phyloP scores from a whole-genome alignment of 176 grass and related monocot genomes.

The Oryza punctata region DNA sequence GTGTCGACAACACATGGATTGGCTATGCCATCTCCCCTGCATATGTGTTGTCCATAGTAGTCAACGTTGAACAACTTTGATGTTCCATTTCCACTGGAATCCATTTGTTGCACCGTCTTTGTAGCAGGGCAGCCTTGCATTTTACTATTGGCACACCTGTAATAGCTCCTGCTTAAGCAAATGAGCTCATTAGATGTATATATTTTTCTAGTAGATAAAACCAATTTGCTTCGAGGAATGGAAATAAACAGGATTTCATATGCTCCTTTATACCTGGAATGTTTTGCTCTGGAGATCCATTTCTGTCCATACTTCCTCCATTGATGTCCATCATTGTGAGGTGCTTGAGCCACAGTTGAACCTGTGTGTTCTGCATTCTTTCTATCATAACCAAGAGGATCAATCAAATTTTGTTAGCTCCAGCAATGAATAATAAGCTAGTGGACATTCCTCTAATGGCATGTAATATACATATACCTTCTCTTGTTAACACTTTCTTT shows the following conservation, averaged over 20 bases:
- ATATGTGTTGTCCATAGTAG: slow-evolving; percentile 22
- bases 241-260: not conserved
- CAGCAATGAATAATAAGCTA: not conserved
- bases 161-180: slow-evolving; percentile 43
- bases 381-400: slow-evolving; percentile 17
- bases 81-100: not conserved
- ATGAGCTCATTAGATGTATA: not conserved
- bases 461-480: slow-evolving; percentile 10
- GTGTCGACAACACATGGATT: not conserved
- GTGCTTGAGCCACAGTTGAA: slow-evolving; percentile 23
- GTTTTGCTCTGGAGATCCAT: slow-evolving; percentile 26
- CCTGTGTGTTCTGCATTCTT: slow-evolving; percentile 16
- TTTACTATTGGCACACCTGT: slow-evolving; percentile 39
- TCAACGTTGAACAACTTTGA: slow-evolving; percentile 16
- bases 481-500: not conserved
- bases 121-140: slow-evolving; percentile 35
- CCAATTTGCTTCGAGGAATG: not conserved
- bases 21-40: not conserved
- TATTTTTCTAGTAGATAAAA: not conserved
- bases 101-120: slow-evolving; percentile 38
- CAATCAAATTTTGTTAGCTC: not conserved
- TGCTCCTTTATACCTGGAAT: slow-evolving; percentile 22
- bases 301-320: slow-evolving; percentile 52
- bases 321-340: slow-evolving; percentile 35
- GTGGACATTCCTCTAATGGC: not conserved